Conservation (phyloP, 2,329 filamentous ascomycete species). For the Mariannaea elegans region DNA sequence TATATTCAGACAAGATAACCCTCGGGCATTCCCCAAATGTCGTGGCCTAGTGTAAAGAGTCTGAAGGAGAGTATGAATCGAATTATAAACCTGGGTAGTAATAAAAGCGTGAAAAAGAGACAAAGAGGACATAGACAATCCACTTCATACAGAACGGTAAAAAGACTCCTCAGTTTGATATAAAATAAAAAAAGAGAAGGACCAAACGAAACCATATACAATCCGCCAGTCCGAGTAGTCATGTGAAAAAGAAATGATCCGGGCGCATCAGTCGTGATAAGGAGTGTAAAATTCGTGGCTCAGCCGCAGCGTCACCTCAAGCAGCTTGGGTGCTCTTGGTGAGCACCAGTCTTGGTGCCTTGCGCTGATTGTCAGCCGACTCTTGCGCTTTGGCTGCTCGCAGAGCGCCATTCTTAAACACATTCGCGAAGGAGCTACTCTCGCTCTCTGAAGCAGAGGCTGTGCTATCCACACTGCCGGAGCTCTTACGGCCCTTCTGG, state of each 20-base stretch:
- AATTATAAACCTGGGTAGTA: slow-evolving; percentile 49
- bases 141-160: slow-evolving; percentile 36
- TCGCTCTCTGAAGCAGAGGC: slow-evolving; percentile 54
- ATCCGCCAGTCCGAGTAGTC: slow-evolving; percentile 47
- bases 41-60: slow-evolving; percentile 43
- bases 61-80: slow-evolving; percentile 51
- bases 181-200: slow-evolving; percentile 36
- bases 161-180: slow-evolving; percentile 37
- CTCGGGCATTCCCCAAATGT: slow-evolving; percentile 39
- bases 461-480: slow-evolving; percentile 73
- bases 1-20: slow-evolving; percentile 41
- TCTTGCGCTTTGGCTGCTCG: slow-evolving; percentile 63
- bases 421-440: slow-evolving; percentile 70
- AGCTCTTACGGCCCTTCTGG: slow-evolving; percentile 70
- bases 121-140: slow-evolving; percentile 36
- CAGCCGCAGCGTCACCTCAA: slow-evolving; percentile 37
- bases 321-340: slow-evolving; percentile 61
- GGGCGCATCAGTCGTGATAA: slow-evolving; percentile 51
- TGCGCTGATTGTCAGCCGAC: slow-evolving; percentile 72
- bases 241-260: slow-evolving; percentile 46
- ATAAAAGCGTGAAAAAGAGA: slow-evolving; percentile 31
- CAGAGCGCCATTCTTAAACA: slow-evolving; percentile 68
- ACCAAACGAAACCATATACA: slow-evolving; percentile 43
- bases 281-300: slow-evolving; percentile 30
- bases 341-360: slow-evolving; percentile 85